phyloP scores from a whole-genome alignment of 2,329 filamentous ascomycete species.

The Aspergillus fumigatus region DNA sequence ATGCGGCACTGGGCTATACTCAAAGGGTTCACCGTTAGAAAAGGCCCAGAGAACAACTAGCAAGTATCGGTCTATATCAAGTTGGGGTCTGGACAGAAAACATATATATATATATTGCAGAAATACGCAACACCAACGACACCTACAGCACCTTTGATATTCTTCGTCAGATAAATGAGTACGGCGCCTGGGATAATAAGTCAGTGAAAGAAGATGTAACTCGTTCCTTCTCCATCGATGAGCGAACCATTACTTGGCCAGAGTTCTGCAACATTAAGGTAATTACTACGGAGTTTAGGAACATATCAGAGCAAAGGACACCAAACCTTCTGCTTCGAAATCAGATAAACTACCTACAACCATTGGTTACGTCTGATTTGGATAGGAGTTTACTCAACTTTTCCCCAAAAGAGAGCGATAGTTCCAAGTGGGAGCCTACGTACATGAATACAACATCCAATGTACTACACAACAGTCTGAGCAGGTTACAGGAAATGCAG shows the following conservation, averaged over 20 bases:
- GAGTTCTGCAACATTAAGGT: background rate
- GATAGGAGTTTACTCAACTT: too few relatives aligned
- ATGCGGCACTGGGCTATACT: background rate
- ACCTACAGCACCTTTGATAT: background rate
- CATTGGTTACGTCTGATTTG: too few relatives aligned
- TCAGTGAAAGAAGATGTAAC: background rate
- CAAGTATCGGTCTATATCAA: background rate
- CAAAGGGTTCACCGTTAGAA: background rate
- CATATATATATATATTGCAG: background rate
- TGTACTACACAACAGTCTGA: too few relatives aligned
- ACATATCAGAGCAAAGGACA: too few relatives aligned
- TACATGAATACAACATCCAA: too few relatives aligned
- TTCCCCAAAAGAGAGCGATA: too few relatives aligned
- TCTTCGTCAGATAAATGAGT: background rate
- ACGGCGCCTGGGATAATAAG: background rate
- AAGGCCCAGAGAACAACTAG: background rate
- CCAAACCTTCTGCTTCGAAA: too few relatives aligned
- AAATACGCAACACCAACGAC: background rate
- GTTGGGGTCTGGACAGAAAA: background rate
- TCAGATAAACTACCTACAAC: too few relatives aligned
- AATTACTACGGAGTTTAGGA: too few relatives aligned
- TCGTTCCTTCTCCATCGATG: background rate
- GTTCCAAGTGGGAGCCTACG: too few relatives aligned
- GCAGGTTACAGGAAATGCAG: too few relatives aligned
- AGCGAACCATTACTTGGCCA: background rate